Evolutionary conservation across 768 basidiomycete genomes (phyloP).

Genomic region (Panus rudis): DNA sequence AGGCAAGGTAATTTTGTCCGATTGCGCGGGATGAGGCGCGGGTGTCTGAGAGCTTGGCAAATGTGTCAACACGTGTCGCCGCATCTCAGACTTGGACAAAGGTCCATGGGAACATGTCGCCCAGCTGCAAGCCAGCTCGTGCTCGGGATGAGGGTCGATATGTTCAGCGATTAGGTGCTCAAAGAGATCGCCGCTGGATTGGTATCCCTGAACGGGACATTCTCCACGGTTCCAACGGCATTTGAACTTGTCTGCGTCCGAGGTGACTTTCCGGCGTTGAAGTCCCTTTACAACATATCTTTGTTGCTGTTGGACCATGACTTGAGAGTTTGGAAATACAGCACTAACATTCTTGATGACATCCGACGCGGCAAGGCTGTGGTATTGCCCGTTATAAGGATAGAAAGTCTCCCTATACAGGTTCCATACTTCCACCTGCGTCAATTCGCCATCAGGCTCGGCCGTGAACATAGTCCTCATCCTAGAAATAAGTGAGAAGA

Average conservation of each 20-base stretch:
- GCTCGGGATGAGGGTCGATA: conserved; percentile 35
- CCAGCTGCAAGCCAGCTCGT: conserved; percentile 63
- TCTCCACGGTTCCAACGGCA: conserved; percentile 71
- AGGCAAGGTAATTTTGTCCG: conserved; percentile 67
- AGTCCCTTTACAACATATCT: conserved; percentile 88
- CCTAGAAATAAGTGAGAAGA: conserved; percentile 31
- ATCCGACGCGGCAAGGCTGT: conserved; percentile 78
- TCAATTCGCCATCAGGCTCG: conserved; percentile 71
- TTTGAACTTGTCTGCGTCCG: conserved; percentile 55
- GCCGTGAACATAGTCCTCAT: conserved; percentile 86
- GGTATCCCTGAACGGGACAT: conserved; percentile 39
- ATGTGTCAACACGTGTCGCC: conserved; percentile 71
- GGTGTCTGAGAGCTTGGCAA: conserved; percentile 52
- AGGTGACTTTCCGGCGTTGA: conserved; percentile 52
- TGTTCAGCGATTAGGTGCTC: conserved; percentile 61
- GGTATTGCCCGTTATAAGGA: conserved; percentile 47
- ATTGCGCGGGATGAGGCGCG: conserved; percentile 60
- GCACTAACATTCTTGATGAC: conserved; percentile 89
- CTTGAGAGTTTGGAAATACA: conserved; percentile 80
- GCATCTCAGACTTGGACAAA: conserved; percentile 45
- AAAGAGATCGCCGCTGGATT: conserved; percentile 57
- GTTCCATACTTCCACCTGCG: conserved; percentile 94
- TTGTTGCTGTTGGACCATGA: conserved; percentile 74
- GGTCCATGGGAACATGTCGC: conserved; percentile 48
- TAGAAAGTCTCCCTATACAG: conserved; percentile 83